These are phyloP conservation scores for Ophiorrhiza pumila DNA, from an alignment of 257 asterid species.

Conservation along the genomic window DNA sequence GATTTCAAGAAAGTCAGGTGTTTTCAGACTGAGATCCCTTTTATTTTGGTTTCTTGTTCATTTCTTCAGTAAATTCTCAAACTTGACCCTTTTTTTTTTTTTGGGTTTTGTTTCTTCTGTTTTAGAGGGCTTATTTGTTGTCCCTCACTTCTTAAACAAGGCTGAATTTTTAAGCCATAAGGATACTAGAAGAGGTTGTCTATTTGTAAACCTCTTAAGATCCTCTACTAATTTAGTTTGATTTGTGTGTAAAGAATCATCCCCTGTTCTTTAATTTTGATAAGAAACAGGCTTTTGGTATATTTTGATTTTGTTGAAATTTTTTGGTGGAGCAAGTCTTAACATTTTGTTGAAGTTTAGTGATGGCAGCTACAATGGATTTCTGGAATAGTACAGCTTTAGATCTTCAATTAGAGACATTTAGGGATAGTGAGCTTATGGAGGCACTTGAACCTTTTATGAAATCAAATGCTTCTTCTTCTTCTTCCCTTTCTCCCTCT, in stretches of 20 bases:
- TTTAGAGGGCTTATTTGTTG: constrained; percentile 63
- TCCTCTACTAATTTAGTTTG: constrained; percentile 12
- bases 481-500: constrained; percentile 14
- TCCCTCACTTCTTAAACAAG: constrained; percentile 32
- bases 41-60: constrained; percentile 3
- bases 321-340: too few relatives aligned
- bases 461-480: constrained; percentile 57
- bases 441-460: constrained; percentile 97
- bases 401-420: constrained; percentile 37
- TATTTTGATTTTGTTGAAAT: background rate
- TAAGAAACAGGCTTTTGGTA: constrained; percentile 58
- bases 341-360: background rate
- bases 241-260: constrained; percentile 6
- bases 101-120: background rate
- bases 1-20: constrained; percentile 55
- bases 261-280: constrained; percentile 57
- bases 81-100: background rate
- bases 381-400: constrained; percentile 53
- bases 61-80: constrained; percentile 2
- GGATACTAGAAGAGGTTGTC: constrained; percentile 46
- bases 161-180: constrained; percentile 19
- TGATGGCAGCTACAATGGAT: constrained; percentile 77
- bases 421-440: constrained; percentile 76
- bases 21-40: constrained; percentile 69
- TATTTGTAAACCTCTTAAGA: constrained; percentile 57